phyloP scores from a whole-genome alignment of 441 rosid genomes.

The Corymbia calophylla region DNA sequence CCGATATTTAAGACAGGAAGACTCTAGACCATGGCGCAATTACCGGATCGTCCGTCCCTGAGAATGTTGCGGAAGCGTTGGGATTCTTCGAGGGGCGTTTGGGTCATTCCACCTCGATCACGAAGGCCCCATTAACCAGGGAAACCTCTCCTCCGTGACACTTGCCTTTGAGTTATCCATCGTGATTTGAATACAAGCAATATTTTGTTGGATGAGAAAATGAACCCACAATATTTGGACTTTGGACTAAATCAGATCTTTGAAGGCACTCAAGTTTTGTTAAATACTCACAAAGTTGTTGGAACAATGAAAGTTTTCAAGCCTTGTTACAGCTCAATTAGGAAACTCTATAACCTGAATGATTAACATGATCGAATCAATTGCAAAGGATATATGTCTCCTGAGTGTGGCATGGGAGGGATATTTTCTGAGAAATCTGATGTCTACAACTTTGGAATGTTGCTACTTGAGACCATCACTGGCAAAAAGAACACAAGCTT shows the following conservation, averaged over 20 bases:
- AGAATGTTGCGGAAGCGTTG: too few relatives aligned
- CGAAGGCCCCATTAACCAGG: too few relatives aligned
- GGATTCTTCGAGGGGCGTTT: too few relatives aligned
- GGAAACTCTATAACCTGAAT: background rate
- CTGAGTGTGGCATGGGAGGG: background rate
- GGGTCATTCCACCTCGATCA: too few relatives aligned
- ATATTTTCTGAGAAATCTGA: background rate
- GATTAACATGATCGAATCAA: background rate
- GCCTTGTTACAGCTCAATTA: background rate
- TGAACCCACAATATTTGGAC: background rate
- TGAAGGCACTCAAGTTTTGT: background rate
- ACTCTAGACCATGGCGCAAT: too few relatives aligned
- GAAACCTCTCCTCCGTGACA: too few relatives aligned
- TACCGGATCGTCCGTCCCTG: too few relatives aligned
- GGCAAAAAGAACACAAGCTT: background rate
- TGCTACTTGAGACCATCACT: background rate
- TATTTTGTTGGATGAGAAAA: too few relatives aligned
- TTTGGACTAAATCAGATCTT: background rate
- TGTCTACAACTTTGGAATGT: background rate
- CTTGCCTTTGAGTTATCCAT: background rate
- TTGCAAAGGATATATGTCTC: background rate
- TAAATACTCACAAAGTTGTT: background rate
- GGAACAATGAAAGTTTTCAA: background rate
- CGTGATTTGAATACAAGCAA: background rate
- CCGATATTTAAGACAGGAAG: too few relatives aligned